Evolutionary conservation across 2,329 filamentous ascomycete genomes (phyloP), one percentile per base, ranked within the genome.

Genomic region (Trematosphaeria pertusa): DNA sequence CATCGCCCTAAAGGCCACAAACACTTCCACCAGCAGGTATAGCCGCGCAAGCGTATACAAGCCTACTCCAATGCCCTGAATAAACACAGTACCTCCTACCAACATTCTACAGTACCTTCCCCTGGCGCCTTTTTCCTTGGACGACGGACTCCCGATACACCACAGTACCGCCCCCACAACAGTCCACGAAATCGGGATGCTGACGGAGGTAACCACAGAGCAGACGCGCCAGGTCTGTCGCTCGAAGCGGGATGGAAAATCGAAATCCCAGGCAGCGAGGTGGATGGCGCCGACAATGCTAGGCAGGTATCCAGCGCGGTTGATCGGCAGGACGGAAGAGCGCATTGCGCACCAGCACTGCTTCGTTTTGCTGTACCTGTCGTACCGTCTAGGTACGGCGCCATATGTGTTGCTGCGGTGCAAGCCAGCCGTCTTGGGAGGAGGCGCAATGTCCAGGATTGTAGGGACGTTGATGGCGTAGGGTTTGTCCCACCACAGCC

Each of bases 401-500:
- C 24, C 24, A 12, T 7, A 28, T 28, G 24, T 12, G 8, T 28
- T 12, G 24, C 12, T 7, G 8, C 24, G 12, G 24, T 28, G 24
- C 8, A 12, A 7, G 24, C 8, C 12, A 28, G 7, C 8, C 12
- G 24, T 28, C 7, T 12, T 12, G 12, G 24, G 8, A 8, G 24
- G 24, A 7, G 8, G 8, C 7, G 24, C 24, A 7, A 12, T 7
- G 8, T 8, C 7, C 12, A 28, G 12, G 8, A 28, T 28, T 7
- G 24, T 28, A 7, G 24, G 24, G 8, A 28, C 24, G 12, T 7
- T 12, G 24, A 28, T 12, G 12, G 7, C 54, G 3, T 49, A 46
- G 6, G 54, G 57, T 35, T 60, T 60, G 30, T 58, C 46, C 17
- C 50, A 45, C 52, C 57, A 60, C 1, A 44, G 37, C 18, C 41